phyloP scores from a whole-genome alignment of 805 yeast genomes.

The Yamadazyma endophytica region DNA sequence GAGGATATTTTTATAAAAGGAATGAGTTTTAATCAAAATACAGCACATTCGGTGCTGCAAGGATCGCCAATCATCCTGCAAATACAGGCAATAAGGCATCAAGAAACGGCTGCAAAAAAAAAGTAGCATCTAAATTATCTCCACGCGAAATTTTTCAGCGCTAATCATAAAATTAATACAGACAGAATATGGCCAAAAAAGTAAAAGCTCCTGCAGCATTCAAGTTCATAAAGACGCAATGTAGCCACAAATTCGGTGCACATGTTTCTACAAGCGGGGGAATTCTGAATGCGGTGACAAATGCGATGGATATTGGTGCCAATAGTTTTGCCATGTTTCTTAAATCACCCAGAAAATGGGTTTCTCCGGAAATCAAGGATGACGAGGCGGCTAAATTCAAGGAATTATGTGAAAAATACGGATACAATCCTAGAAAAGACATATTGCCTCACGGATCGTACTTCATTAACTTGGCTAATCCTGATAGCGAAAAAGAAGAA shows the following conservation, averaged over 20 bases:
- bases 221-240: slow-evolving; percentile 13
- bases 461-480: slow-evolving; percentile 88
- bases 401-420: slow-evolving; percentile 54
- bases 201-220: no score
- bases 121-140: no score
- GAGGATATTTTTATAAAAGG: no score
- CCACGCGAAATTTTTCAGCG: slow-evolving; percentile 1
- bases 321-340: slow-evolving; percentile 88
- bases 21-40: no score
- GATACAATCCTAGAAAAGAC: slow-evolving; percentile 73
- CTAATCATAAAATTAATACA: neutral
- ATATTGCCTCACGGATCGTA: slow-evolving; percentile 94
- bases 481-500: slow-evolving; percentile 72
- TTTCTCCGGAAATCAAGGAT: slow-evolving; percentile 66
- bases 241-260: slow-evolving; percentile 67
- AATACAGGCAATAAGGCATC: no score
- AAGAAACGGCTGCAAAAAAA: no score
- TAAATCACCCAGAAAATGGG: slow-evolving; percentile 90
- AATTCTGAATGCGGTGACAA: slow-evolving; percentile 60
- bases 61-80: no score
- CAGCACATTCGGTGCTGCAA: no score
- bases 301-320: slow-evolving; percentile 50
- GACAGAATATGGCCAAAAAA: neutral
- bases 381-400: slow-evolving; percentile 68
- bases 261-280: slow-evolving; percentile 87